Conservation (phyloP, 352 stramenopile species). For the Thalassiosira sp. region DNA sequence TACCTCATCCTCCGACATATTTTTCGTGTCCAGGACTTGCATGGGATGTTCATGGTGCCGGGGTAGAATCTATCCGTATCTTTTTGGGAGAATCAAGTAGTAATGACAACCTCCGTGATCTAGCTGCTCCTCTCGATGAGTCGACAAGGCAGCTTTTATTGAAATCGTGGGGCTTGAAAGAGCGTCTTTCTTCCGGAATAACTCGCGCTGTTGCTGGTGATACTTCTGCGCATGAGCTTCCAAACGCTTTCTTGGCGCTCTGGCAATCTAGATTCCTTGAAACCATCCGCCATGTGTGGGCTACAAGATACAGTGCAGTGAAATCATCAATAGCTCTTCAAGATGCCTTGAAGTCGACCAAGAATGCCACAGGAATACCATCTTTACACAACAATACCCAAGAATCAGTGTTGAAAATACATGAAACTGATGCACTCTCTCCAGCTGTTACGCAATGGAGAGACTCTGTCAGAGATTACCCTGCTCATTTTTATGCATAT, state of each 20-base stretch:
- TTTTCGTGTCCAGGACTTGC: constrained; percentile 52
- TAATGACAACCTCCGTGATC: background rate
- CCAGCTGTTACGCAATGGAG: constrained; percentile 58
- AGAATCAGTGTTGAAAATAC: constrained; percentile 25
- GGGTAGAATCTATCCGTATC: constrained; percentile 8
- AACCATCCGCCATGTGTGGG: constrained; percentile 55
- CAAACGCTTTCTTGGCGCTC: constrained; percentile 29
- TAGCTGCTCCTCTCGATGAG: constrained; percentile 39
- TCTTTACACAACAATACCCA: constrained; percentile 9
- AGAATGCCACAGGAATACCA: constrained; percentile 1
- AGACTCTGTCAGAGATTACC: constrained; percentile 77
- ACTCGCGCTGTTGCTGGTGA: background rate
- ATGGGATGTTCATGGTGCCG: constrained; percentile 40
- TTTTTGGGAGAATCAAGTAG: constrained; percentile 36
- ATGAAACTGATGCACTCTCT: constrained; percentile 63
- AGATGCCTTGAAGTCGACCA: constrained; percentile 12
- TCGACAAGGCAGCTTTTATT: constrained; percentile 28
- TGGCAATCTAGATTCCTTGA: constrained; percentile 63
- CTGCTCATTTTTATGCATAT: constrained; percentile 80
- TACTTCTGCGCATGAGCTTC: too few species aligned
- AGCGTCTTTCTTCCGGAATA: constrained; percentile 5
- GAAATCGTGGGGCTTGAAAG: constrained; percentile 40
- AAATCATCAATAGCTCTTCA: constrained; percentile 19
- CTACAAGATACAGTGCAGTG: constrained; percentile 35
- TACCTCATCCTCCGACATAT: constrained; percentile 69